Evolutionary conservation across 2,329 filamentous ascomycete genomes (phyloP).

Genomic region (Exophiala spinifera): DNA sequence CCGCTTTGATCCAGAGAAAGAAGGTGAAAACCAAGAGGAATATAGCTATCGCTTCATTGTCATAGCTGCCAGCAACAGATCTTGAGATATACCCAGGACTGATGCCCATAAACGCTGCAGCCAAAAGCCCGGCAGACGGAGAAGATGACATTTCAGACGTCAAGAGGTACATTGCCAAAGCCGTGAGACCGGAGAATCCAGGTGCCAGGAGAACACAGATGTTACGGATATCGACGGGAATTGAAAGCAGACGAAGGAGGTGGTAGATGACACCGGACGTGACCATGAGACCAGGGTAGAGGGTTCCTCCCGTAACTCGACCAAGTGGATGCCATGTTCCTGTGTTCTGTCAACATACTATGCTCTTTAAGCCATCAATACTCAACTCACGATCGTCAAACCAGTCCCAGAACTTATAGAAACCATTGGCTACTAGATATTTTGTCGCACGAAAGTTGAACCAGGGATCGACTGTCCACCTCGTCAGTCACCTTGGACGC

Average conservation of each 20-base stretch:
- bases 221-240: constrained; percentile 97
- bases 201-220: constrained; percentile 96
- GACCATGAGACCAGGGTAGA: constrained; percentile 98
- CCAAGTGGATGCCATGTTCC: constrained; percentile 98
- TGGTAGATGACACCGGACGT: constrained; percentile 98
- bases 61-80: constrained; percentile 96
- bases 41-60: constrained; percentile 99
- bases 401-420: constrained; percentile 99
- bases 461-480: constrained; percentile 84
- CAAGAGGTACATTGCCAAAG: constrained; percentile 87
- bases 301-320: constrained; percentile 95
- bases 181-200: constrained; percentile 89
- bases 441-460: constrained; percentile 99
- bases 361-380: neutral
- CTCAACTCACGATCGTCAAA: constrained; percentile 77
- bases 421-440: constrained; percentile 93
- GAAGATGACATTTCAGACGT: constrained; percentile 98
- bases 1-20: constrained; percentile 97
- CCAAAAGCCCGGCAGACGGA: constrained; percentile 88
- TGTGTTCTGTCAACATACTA: constrained; percentile 33
- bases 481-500: constrained; percentile 24
- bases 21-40: constrained; percentile 98
- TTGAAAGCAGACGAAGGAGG: constrained; percentile 76
- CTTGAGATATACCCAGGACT: constrained; percentile 95
- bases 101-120: constrained; percentile 96